Evolutionary conservation across 768 basidiomycete genomes (phyloP).

Genomic region (Tulasnella sp.): DNA sequence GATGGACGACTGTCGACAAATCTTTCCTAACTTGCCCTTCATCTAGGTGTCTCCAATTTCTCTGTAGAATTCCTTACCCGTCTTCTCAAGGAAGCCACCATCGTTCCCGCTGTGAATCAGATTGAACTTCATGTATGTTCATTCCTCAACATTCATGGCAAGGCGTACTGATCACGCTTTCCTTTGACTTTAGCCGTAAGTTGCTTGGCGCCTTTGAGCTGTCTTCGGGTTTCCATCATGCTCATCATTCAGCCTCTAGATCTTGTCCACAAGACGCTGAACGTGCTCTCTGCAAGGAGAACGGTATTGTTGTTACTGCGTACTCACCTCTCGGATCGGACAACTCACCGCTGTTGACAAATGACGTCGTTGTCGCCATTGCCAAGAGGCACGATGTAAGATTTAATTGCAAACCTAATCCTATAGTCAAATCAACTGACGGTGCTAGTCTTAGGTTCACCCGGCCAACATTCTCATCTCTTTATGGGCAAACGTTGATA

Average conservation of each 20-base stretch:
- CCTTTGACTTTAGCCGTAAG: no score
- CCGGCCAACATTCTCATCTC: conserved; percentile 22
- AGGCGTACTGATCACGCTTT: no score
- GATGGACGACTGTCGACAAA: no score
- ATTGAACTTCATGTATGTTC: conserved; percentile 61
- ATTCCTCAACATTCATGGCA: no score
- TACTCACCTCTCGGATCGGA: conserved; percentile 53
- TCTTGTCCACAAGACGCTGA: conserved; percentile 37
- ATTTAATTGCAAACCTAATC: neutral
- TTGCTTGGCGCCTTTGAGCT: neutral
- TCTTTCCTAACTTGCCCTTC: neutral
- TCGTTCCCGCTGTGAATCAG: conserved; percentile 69
- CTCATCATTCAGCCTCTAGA: neutral
- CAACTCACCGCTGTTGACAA: conserved; percentile 22
- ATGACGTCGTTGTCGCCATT: conserved; percentile 22
- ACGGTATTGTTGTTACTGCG: conserved; percentile 60
- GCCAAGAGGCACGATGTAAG: conserved; percentile 22
- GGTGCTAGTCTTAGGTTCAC: neutral
- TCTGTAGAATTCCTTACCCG: conserved; percentile 51
- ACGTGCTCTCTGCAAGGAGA: conserved; percentile 45
- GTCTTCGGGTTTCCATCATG: no score
- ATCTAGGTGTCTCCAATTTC: conserved; percentile 73
- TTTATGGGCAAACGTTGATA: conserved; percentile 1
- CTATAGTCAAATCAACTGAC: no score
- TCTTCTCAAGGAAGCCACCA: conserved; percentile 56